Base-by-base conservation (phyloP, 495 filamentous ascomycete genomes). In the Rhypophila decipiens region DNA sequence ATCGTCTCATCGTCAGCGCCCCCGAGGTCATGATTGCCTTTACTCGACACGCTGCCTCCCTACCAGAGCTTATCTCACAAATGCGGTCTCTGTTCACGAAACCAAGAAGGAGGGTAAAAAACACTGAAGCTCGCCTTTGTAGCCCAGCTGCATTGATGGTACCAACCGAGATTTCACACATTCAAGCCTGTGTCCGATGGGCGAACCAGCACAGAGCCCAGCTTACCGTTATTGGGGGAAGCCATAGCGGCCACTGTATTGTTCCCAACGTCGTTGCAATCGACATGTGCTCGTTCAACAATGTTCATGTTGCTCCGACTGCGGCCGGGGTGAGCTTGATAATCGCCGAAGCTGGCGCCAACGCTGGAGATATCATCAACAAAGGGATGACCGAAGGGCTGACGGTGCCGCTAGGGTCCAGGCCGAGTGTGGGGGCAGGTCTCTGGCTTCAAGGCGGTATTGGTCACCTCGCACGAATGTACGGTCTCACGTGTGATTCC, bases 361-460 rank as follows among this genome's bases (percentile, higher is more conserved):
- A 70, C 47, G 71, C 75, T 12, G 78, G 67, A 5, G 75, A 82
- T 59, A 77, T 85, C 55, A 43, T 83, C 56, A 53, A 56, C 46
- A 70, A 71, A 47, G 56, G 78, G 46, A 74, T 77, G 71, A 61
- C 47, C 24, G 61, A 46, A 7, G 75, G 73, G 31, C 3, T 83
- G 46, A 77, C 74, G 54, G 75, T 83, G 20, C 81, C 81, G 3
- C 57, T 83, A 34, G 81, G 79, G 7, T 49, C 75, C 29, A 75
- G 79, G 33, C 81, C 79, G 56, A 81, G 79, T 47, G 79, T 83
- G 38, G 81, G 80, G 27, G 73, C 76, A 5, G 80, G 81, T 20
- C 52, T 78, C 34, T 83, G 77, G 78, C 63, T 85, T 41, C 79
- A 85, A 68, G 81, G 80, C 46, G 80, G 80, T 54, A 80, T 85